Evolutionary conservation across 257 asterid species (phyloP).

Genomic region (Solanum gandarillasii): DNA sequence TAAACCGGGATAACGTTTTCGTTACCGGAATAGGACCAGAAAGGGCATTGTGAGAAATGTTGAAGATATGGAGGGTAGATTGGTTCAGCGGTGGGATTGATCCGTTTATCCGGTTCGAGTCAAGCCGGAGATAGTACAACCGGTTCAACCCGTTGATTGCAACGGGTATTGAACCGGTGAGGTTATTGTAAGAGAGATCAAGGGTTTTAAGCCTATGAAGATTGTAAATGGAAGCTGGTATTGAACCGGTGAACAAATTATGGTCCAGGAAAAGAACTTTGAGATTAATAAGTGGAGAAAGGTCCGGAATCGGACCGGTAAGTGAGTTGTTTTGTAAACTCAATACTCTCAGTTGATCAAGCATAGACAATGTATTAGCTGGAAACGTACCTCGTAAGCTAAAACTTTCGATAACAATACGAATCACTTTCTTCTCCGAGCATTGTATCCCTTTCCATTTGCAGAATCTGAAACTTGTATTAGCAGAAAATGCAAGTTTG

Average conservation of each 20-base stretch:
- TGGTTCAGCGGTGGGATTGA: slow-evolving; percentile 70
- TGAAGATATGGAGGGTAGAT: slow-evolving; percentile 42
- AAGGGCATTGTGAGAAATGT: slow-evolving; percentile 62
- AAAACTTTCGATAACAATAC: slow-evolving; percentile 27
- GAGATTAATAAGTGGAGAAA: slow-evolving; percentile 45
- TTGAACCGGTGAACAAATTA: slow-evolving; percentile 45
- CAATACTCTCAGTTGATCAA: slow-evolving; percentile 57
- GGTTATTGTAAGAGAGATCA: slow-evolving; percentile 63
- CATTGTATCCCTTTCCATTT: slow-evolving; percentile 64
- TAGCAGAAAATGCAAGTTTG: slow-evolving; percentile 21
- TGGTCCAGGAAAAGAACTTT: slow-evolving; percentile 52
- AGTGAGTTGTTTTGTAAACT: slow-evolving; percentile 74
- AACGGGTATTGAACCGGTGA: slow-evolving; percentile 43
- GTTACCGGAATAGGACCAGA: slow-evolving; percentile 73
- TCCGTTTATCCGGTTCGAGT: slow-evolving; percentile 75
- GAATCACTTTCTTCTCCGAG: slow-evolving; percentile 28
- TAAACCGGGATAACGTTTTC: slow-evolving; percentile 40
- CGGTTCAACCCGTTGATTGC: slow-evolving; percentile 36
- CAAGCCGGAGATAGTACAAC: slow-evolving; percentile 59
- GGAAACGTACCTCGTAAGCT: slow-evolving; percentile 50
- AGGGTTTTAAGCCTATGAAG: slow-evolving; percentile 75
- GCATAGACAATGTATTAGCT: slow-evolving; percentile 32
- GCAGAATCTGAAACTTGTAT: slow-evolving; percentile 31
- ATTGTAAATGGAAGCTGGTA: slow-evolving; percentile 53
- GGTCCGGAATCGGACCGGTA: slow-evolving; percentile 72